Conservation (phyloP, 1,284 basidiomycete species). For the Boletus holoroseus region DNA sequence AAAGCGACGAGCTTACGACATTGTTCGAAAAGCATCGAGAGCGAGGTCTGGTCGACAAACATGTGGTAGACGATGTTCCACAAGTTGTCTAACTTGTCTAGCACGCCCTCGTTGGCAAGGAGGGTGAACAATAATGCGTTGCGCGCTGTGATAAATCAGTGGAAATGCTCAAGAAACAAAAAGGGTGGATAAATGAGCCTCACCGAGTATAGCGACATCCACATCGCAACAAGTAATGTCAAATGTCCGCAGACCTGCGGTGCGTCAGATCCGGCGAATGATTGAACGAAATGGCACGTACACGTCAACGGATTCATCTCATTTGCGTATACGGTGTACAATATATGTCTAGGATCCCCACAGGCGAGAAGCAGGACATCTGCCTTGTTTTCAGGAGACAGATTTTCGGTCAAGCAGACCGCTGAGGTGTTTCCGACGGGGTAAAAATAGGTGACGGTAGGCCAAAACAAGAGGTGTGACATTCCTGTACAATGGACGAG, state of each 20-base stretch:
- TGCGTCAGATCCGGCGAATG: neutral
- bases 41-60: slow-evolving; percentile 41
- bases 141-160: slow-evolving; percentile 32
- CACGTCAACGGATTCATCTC: slow-evolving; percentile 3
- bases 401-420: slow-evolving; percentile 42
- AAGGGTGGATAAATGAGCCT: slow-evolving; percentile 1
- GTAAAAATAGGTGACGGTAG: slow-evolving; percentile 41
- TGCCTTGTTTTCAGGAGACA: slow-evolving; percentile 43
- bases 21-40: slow-evolving; percentile 38
- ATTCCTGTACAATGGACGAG: slow-evolving; percentile 21
- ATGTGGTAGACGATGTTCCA: slow-evolving; percentile 59
- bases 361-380: slow-evolving; percentile 49
- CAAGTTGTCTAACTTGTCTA: slow-evolving; percentile 21
- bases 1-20: slow-evolving; percentile 41
- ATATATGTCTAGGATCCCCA: slow-evolving; percentile 50
- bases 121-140: slow-evolving; percentile 37
- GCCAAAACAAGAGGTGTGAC: slow-evolving; percentile 31
- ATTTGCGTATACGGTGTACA: slow-evolving; percentile 41
- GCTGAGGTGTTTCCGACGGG: slow-evolving; percentile 55
- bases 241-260: slow-evolving; percentile 34
- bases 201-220: slow-evolving; percentile 54
- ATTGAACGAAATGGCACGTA: neutral
- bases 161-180: neutral
- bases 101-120: slow-evolving; percentile 32
- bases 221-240: slow-evolving; percentile 60